A percentile compares a stretch with the other conserved stretches of the same genome.
Evolutionary conservation across 2,329 filamentous ascomycete genomes (phyloP).

Genomic region (Fusarium agapanthi): DNA sequence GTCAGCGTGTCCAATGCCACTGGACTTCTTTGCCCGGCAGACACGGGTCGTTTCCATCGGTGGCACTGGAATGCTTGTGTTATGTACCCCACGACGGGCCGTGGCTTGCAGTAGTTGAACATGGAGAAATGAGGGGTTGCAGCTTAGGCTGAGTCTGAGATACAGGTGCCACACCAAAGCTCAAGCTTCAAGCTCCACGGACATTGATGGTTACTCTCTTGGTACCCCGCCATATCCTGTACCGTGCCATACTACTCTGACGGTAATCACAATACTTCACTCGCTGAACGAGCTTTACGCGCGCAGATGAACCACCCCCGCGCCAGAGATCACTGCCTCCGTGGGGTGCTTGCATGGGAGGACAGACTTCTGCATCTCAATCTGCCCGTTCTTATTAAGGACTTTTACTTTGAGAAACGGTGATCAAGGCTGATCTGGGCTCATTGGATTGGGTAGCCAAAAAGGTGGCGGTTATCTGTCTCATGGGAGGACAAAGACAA

Average conservation of each 20-base stretch:
- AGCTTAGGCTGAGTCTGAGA: conserved; percentile 10
- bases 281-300: not conserved
- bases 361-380: conserved; percentile 9
- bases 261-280: not conserved
- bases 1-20: not conserved
- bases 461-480: conserved; percentile 28
- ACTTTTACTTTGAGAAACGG: conserved; percentile 27
- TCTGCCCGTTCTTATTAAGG: conserved; percentile 27
- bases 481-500: conserved; percentile 19
- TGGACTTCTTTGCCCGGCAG: not conserved
- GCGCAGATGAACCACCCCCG: conserved; percentile 20
- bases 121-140: conserved; percentile 43
- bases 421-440: conserved; percentile 20
- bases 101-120: conserved; percentile 42
- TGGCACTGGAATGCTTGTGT: conserved; percentile 6
- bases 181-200: not conserved
- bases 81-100: conserved; percentile 23
- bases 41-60: not conserved
- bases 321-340: not conserved
- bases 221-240: conserved; percentile 13
- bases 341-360: conserved; percentile 28
- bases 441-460: conserved; percentile 24
- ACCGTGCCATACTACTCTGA: not conserved
- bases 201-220: conserved; percentile 16
- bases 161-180: conserved; percentile 1